Evolutionary conservation across 108 stramenopile genomes (phyloP).

Genomic region (Skeletonema grethae): DNA sequence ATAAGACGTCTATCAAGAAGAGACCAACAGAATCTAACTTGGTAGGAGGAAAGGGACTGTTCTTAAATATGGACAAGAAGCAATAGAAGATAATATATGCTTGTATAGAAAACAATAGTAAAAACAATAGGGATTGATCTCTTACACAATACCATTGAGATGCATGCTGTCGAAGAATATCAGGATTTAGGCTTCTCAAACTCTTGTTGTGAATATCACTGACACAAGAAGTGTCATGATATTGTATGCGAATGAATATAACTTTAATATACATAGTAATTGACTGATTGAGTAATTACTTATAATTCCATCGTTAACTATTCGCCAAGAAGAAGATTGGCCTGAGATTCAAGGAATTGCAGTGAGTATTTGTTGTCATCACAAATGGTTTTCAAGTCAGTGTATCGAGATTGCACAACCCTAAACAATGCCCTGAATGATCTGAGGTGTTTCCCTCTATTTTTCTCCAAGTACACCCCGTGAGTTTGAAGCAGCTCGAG

Average conservation of each 20-base stretch:
- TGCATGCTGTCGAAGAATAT: neutral
- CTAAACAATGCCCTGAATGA: conserved; percentile 81
- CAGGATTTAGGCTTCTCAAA: neutral
- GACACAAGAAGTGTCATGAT: neutral
- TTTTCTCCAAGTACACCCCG: conserved; percentile 82
- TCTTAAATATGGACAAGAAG: conserved; percentile 5
- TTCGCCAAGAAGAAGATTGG: conserved; percentile 42
- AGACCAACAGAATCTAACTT: conserved; percentile 22
- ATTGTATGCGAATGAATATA: neutral
- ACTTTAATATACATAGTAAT: neutral
- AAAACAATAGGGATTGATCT: no score
- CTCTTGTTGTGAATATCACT: neutral
- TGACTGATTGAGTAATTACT: neutral
- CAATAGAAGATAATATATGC: neutral
- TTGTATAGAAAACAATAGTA: neutral
- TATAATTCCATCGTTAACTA: neutral
- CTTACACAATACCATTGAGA: no score
- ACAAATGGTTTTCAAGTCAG: conserved; percentile 77
- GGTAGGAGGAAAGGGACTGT: conserved; percentile 27
- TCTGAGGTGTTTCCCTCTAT: conserved; percentile 76
- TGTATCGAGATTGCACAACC: conserved; percentile 67
- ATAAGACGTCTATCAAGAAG: conserved; percentile 6
- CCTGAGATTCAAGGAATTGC: conserved; percentile 77
- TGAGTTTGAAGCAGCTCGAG: conserved; percentile 76
- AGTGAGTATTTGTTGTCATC: conserved; percentile 82